Evolutionary conservation across 192 early-diverging fungal species (phyloP), one percentile per base, ranked within the genome.

Genomic region (Umbelopsis isabellina): DNA sequence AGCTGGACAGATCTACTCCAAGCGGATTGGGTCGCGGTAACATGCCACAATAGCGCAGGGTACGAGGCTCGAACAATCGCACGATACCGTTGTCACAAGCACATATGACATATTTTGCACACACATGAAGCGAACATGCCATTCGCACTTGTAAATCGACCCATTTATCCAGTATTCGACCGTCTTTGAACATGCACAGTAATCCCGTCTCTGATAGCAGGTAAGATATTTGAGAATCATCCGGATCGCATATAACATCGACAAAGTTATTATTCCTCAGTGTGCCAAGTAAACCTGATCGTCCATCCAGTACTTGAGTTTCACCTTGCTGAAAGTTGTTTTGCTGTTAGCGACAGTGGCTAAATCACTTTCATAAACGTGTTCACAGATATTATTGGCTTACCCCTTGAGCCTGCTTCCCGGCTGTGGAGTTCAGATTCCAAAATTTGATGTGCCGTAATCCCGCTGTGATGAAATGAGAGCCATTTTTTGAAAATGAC

Each of bases 371-470:
- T 8, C 0, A n/a, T 68, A 6, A 12, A 5, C 44, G 4, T 7
- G 15, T 46, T 46, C 12, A 18, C 18, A 12, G n/a, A 21, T 6
- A 20, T 15, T 12, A 0, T 6, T 0, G 5, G 6, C 11, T 11
- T 66, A 61, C 49, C 49, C 22, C 51, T 53, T 35, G 46, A 37
- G 46, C 2, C 45, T 12, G 72, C 46, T 67, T 72, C 72, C 78
- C 51, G 44, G 70, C 65, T 74, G 81, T 67, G 73, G 73, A 58
- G 66, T 90, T 86, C 37, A 95, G 74, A 49, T 88, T 85, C 93
- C 93, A 95, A 76, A 90, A 94, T 68, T 92, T 93, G 68, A 93
- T 79, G 73, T 94, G 93, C 4, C 90, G 75, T 49, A 90, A 65
- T 8, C 93, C 93, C 33, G 86, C 91, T 10, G 93, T 95, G 70